phyloP scores from a whole-genome alignment of 441 rosid species.

The Pelargonium cotyledonis region DNA sequence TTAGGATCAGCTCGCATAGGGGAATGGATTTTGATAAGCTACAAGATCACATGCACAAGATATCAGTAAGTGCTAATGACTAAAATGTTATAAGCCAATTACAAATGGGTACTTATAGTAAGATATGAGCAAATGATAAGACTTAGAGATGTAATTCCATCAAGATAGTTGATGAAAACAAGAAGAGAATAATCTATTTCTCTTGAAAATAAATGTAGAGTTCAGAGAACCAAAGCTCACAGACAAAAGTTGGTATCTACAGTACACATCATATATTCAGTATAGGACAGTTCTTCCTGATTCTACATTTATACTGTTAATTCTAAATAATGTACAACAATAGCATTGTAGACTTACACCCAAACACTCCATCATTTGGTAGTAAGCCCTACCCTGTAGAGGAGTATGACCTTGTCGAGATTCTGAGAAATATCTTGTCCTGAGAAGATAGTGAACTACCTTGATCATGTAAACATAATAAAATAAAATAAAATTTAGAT shows the following conservation, averaged over 20 bases:
- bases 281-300: not conserved
- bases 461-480: slow-evolving; percentile 9
- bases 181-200: not conserved
- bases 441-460: slow-evolving; percentile 24
- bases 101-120: not conserved
- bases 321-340: not conserved
- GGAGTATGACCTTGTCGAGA: slow-evolving; percentile 95
- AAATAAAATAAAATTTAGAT: not conserved
- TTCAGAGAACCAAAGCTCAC: not conserved
- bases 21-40: slow-evolving; percentile 94
- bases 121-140: slow-evolving; percentile 7
- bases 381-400: slow-evolving; percentile 76
- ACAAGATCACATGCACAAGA: slow-evolving; percentile 20
- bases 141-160: not conserved
- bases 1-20: slow-evolving; percentile 77
- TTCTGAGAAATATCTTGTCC: slow-evolving; percentile 97
- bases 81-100: slow-evolving; percentile 1
- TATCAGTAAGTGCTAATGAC: slow-evolving; percentile 8
- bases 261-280: not conserved
- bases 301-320: not conserved
- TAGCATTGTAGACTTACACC: slow-evolving; percentile 52
- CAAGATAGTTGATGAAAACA: slow-evolving; percentile 3
- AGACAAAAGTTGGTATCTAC: not conserved
- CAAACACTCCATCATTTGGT: slow-evolving; percentile 97
- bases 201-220: not conserved